Base-by-base conservation (phyloP, 1,139 yeast species). In the Maudiozyma humilis region DNA sequence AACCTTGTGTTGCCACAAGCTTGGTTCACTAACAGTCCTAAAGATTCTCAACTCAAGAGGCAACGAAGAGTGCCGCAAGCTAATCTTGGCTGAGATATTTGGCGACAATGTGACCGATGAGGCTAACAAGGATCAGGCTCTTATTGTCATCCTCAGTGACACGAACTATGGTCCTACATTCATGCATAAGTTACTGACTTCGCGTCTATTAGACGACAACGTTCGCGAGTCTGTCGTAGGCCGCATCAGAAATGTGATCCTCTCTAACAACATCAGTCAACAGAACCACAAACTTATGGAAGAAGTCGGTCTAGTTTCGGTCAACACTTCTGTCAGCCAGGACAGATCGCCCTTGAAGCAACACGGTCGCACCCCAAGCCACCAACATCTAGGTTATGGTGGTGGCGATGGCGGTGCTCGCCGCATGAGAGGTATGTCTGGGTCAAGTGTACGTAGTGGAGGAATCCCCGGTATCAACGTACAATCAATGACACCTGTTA, bases 221-320 rank as follows among this genome's bases (percentile, higher is more conserved):
- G 73, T 79, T 50, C 81, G 79, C 47, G 75, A 72, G 46, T 75
- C 72, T 47, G 73, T 82, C 18, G 64, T 75, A 32, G 67, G 71
- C 53, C 80, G 82, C 63, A 75, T 82, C 29, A 71, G 87, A 49
- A 66, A 73, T 42, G 75, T 80, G 7, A 66, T 87, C 44, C 62
- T 79, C 45, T 80, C 79, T 41, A 65, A 77, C 52, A 79, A 76
- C 47, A 74, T 79, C n/a, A 63, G 65, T 34, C 95, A 86, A 32
- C 47, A 85, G 19, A 85, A 87, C 64, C 85, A 85, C 60, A 78
- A 94, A 52, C 70, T 91, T 47, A 78, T 88, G 78, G 97, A 91
- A 53, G 97, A 91, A 63, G 93, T 88, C 51, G 97, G 97, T 8
- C 68, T 91, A 41, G 54, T 56, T n/a, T 49, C 60, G 19, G 39